Evolutionary conservation across 768 basidiomycete genomes (phyloP), one percentile per base, ranked within the genome.

Genomic region (Termitomyces titanicus): DNA sequence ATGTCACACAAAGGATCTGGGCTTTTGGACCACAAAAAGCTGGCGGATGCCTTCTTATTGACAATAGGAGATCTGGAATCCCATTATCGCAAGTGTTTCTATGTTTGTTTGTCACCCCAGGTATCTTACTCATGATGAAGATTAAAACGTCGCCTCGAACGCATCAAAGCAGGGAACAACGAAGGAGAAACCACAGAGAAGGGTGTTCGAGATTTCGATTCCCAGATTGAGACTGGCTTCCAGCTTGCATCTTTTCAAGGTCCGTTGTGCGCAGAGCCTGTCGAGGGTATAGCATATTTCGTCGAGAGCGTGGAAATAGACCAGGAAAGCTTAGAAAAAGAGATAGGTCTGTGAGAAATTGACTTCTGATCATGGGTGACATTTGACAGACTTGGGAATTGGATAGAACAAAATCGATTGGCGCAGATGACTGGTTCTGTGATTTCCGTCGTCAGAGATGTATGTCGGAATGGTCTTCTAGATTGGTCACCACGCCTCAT

Each of bases 401-500:
- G 47, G 52, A 37, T 61, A 96, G 93, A 81, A 44, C 86, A 89
- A 67, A 92, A 91, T 52, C 76, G 85, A 47, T 79, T 89, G 67
- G 82, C 90, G 0, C 94, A 95, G 64, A 83, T 94, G 24, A 86
- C 89, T 1, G 97, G 97, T 13, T 94, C 94, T 2, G 75, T 97
- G 45, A 94, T 96, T 59, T 90, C 97, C 3, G 81, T 86, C 3
- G 85, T 92, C 38, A 83, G 88, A 68, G 97, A 99, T 62, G 87
- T 92, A 0, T 98, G 94, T 67, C 82, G 91, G 56, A 88, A 85
- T 60, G 94, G 90, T 0, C 68, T 99, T 54, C 74, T 98, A 43
- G 97, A 98, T 70, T 99, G 97, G 97, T 98, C 95, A 2, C 97
- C 97, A 13, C 79, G 97, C 54, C 79, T 99, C 61, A 92, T 95